These are phyloP conservation scores for Alternaria sp. DNA, from an alignment of 2,329 filamentous ascomycete species.

Conservation along the genomic window DNA sequence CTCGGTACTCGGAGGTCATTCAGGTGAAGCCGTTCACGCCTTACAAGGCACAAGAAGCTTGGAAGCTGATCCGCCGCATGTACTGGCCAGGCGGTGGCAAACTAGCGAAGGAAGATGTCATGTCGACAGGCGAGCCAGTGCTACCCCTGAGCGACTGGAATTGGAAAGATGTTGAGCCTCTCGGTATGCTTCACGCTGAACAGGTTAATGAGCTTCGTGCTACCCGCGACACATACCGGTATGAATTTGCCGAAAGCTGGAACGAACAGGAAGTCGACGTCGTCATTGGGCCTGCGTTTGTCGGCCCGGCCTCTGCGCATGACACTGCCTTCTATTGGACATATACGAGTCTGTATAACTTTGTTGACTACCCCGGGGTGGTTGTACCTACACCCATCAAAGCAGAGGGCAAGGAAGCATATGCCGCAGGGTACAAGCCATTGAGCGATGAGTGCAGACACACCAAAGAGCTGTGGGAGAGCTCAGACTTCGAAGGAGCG, in stretches of 20 bases:
- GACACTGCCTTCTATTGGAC: conserved; percentile 32
- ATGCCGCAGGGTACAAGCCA: conserved; percentile 19
- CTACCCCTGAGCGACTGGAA: conserved; percentile 50
- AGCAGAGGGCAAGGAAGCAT: conserved; percentile 16
- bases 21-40: conserved; percentile 49
- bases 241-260: conserved; percentile 21
- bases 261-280: conserved; percentile 29
- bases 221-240: conserved; percentile 20
- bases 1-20: conserved; percentile 16
- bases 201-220: conserved; percentile 16
- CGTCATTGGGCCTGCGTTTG: conserved; percentile 27
- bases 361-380: conserved; percentile 29
- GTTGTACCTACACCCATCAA: conserved; percentile 26
- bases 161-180: conserved; percentile 7
- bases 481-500: conserved; percentile 24
- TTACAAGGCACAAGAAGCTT: conserved; percentile 38
- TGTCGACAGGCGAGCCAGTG: conserved; percentile 53
- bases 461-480: conserved; percentile 29
- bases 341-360: conserved; percentile 27
- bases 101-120: conserved; percentile 42
- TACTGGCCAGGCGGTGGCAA: conserved; percentile 58
- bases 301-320: conserved; percentile 27
- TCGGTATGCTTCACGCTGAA: conserved; percentile 16
- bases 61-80: conserved; percentile 44
- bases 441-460: conserved; percentile 27